Evolutionary conservation across 768 basidiomycete species (phyloP).

Genomic region (Termitomyces sp.): DNA sequence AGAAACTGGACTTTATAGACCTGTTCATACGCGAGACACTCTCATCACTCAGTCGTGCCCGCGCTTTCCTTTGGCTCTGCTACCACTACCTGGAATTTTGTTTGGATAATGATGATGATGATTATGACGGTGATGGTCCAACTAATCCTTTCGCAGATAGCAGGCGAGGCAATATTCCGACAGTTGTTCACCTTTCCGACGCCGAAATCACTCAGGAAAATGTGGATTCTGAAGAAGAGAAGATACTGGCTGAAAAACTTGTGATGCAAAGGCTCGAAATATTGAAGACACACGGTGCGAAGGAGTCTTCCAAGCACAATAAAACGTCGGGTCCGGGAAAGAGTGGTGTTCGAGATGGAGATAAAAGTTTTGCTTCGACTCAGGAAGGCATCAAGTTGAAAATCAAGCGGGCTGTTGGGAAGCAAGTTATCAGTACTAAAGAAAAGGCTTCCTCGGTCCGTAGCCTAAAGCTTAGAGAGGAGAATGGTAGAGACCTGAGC

Average conservation of each 20-base stretch:
- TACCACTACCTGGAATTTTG: conserved; percentile 70
- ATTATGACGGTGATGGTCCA: conserved; percentile 34
- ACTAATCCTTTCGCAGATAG: conserved; percentile 63
- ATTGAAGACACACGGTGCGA: conserved; percentile 27
- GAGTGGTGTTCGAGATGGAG: conserved; percentile 17
- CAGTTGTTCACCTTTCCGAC: conserved; percentile 34
- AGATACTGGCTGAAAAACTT: conserved; percentile 33
- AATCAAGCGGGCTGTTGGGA: conserved; percentile 20
- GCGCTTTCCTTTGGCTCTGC: conserved; percentile 82
- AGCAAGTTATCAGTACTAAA: conserved; percentile 12
- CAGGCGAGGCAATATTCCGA: conserved; percentile 30
- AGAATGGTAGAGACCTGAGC: conserved; percentile 16
- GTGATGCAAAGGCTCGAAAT: conserved; percentile 36
- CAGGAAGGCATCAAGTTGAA: conserved; percentile 24
- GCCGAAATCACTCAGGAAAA: conserved; percentile 42
- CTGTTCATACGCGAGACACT: conserved; percentile 74
- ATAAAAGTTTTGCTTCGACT: conserved; percentile 13
- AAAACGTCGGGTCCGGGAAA: conserved; percentile 14
- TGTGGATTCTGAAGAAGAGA: conserved; percentile 42
- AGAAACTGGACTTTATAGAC: conserved; percentile 74
- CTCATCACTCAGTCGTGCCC: conserved; percentile 71
- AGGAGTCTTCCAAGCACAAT: conserved; percentile 20
- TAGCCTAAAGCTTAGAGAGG: conserved; percentile 18
- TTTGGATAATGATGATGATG: conserved; percentile 27
- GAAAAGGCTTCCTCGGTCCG: conserved; percentile 20